These are phyloP conservation scores for Jackrogersella multiformis DNA, from an alignment of 495 filamentous ascomycete genomes.

Conservation along the genomic window DNA sequence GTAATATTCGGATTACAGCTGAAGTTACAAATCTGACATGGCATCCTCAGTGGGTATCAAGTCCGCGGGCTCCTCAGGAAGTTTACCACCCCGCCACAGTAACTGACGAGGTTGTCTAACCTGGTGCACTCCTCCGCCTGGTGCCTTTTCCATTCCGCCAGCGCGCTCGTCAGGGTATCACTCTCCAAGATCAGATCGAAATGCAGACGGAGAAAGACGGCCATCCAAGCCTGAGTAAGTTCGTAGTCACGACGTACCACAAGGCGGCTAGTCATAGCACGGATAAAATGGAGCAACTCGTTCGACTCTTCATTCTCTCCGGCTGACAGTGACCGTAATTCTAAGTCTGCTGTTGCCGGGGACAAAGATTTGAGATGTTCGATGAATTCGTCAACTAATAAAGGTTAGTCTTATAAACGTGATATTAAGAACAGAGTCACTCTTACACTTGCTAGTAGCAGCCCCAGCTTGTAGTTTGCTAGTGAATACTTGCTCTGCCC, in stretches of 20 bases:
- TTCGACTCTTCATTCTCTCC: conserved; percentile 54
- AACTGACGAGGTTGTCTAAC: conserved; percentile 80
- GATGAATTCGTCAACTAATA: conserved; percentile 67
- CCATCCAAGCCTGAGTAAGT: conserved; percentile 95
- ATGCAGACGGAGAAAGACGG: conserved; percentile 85
- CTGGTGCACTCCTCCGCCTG: conserved; percentile 75
- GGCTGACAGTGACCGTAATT: conserved; percentile 79
- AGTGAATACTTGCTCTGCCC: conserved; percentile 65
- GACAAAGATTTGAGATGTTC: conserved; percentile 79
- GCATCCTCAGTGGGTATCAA: conserved; percentile 31
- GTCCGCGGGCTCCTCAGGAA: conserved; percentile 77
- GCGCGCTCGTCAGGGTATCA: conserved; percentile 54
- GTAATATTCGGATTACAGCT: neutral
- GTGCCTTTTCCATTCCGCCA: conserved; percentile 71
- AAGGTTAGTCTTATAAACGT: conserved; percentile 20
- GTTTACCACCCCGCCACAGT: conserved; percentile 85
- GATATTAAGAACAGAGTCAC: conserved; percentile 22
- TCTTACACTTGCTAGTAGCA: conserved; percentile 61
- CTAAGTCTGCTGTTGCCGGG: conserved; percentile 84
- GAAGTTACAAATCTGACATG: conserved; percentile 3
- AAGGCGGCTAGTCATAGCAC: conserved; percentile 75
- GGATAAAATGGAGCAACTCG: conserved; percentile 71
- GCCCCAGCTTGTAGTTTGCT: conserved; percentile 63
- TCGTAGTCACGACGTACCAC: conserved; percentile 81
- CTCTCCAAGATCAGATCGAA: conserved; percentile 58